Percentiles rank a stretch among this genome's conserved stretches.
Conservation (phyloP, 2,329 filamentous ascomycete genomes). For the Bipolaris oryzae region DNA sequence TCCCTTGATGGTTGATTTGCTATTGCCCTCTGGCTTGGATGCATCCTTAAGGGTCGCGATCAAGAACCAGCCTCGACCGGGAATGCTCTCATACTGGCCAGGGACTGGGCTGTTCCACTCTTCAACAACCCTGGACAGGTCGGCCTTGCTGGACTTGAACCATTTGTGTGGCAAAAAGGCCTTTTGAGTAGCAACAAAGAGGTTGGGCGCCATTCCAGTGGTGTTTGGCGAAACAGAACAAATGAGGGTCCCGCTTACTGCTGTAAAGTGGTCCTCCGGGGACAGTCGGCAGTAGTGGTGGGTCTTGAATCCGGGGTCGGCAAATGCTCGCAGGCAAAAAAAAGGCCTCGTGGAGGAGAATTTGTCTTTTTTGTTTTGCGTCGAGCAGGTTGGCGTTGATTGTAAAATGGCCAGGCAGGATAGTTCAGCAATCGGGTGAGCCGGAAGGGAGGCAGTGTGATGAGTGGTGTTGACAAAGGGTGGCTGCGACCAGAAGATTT, state of each 20-base stretch:
- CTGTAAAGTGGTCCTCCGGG: constrained; percentile 15
- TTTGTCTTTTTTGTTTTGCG: neutral
- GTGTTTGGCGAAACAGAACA: constrained; percentile 4
- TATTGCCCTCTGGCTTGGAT: constrained; percentile 26
- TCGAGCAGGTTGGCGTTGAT: constrained; percentile 3
- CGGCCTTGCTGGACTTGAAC: constrained; percentile 52
- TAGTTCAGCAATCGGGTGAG: constrained; percentile 1
- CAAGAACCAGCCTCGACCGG: constrained; percentile 58
- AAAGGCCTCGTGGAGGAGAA: neutral
- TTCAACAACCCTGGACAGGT: constrained; percentile 52
- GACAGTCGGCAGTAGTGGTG: constrained; percentile 11
- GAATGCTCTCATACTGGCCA: constrained; percentile 58
- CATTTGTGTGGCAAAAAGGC: constrained; percentile 57
- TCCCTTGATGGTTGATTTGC: constrained; percentile 23
- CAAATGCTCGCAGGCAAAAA: constrained; percentile 4
- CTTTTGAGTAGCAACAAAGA: constrained; percentile 57
- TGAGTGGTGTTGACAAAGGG: constrained; percentile 15
- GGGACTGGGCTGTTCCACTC: constrained; percentile 57
- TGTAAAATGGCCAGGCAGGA: constrained; percentile 1
- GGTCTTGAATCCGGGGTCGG: constrained; percentile 10
- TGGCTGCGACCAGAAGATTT: constrained; percentile 10
- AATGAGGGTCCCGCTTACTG: constrained; percentile 3
- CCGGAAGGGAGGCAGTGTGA: constrained; percentile 17
- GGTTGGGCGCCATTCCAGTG: constrained; percentile 57
- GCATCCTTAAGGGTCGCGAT: constrained; percentile 48